A percentile compares a stretch with the other conserved stretches of the same genome.
These are phyloP conservation scores for Lachancea thermotolerans DNA, from an alignment of 805 yeast species.

Conservation along the genomic window DNA sequence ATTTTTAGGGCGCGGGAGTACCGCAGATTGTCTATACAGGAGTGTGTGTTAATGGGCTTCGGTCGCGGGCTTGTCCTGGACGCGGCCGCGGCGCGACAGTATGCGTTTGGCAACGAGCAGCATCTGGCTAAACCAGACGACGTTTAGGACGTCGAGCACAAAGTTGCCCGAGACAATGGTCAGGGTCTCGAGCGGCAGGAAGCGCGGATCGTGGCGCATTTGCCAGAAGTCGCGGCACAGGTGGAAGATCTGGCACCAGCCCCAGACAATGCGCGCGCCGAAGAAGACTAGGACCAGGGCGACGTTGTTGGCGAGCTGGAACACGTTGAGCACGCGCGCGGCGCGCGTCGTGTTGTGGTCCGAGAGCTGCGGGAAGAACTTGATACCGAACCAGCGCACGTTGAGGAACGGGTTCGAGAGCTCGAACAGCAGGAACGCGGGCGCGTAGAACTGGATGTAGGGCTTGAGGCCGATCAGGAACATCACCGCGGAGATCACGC, in stretches of 20 bases:
- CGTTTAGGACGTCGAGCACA: conserved; percentile 56
- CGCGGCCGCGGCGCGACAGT: conserved; percentile 12
- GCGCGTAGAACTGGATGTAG: conserved; percentile 69
- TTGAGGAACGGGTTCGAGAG: conserved; percentile 86
- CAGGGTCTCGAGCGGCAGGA: conserved; percentile 35
- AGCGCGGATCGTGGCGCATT: conserved; percentile 38
- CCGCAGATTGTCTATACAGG: not conserved
- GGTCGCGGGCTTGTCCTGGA: conserved; percentile 10
- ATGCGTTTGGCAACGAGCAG: conserved; percentile 50
- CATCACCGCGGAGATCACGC: conserved; percentile 66
- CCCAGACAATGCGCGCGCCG: conserved; percentile 70
- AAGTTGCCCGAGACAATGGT: conserved; percentile 43
- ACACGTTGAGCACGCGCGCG: conserved; percentile 44
- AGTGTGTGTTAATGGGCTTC: conserved; percentile 1
- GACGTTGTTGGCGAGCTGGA: conserved; percentile 41
- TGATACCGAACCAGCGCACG: conserved; percentile 70
- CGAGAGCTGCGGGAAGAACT: conserved; percentile 18
- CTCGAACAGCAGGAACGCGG: conserved; percentile 75
- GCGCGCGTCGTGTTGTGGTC: conserved; percentile 8
- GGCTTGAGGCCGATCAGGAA: conserved; percentile 61
- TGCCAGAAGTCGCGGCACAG: conserved; percentile 43
- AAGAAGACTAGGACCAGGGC: conserved; percentile 59
- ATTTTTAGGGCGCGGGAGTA: not conserved
- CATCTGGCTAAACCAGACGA: conserved; percentile 82
- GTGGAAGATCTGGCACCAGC: conserved; percentile 56